A percentile compares a stretch with the other conserved stretches of the same genome.
These are phyloP conservation scores for Solanum bulbocastanum DNA, from an alignment of 257 asterid genomes.

Conservation along the genomic window DNA sequence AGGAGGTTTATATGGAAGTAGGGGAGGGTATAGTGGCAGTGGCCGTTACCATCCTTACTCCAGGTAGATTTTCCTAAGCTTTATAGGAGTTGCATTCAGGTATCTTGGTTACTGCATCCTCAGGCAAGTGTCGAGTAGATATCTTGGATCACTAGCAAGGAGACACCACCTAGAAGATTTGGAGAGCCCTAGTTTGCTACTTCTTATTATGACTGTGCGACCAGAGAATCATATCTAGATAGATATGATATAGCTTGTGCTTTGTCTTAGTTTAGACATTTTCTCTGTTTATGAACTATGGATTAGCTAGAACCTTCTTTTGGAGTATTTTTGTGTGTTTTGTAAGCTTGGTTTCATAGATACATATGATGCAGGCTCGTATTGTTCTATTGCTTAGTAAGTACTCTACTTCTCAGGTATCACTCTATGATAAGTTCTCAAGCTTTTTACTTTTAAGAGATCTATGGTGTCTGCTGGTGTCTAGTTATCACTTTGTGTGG, in stretches of 20 bases:
- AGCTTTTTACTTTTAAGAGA: not conserved
- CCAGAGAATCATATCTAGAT: conserved; percentile 10
- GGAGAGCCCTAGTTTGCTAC: conserved; percentile 35
- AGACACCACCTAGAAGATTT: conserved; percentile 43
- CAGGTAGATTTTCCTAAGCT: conserved; percentile 66
- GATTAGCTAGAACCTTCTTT: not conserved
- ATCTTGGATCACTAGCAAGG: conserved; percentile 49
- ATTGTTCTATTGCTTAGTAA: not conserved
- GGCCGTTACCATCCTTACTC: conserved; percentile 92
- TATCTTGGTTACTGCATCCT: conserved; percentile 47
- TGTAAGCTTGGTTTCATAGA: not conserved
- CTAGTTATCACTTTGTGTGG: not conserved
- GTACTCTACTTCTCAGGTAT: not conserved
- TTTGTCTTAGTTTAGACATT: conserved; percentile 2
- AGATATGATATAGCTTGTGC: not conserved
- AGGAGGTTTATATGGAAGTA: conserved; percentile 84
- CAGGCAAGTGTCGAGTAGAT: conserved; percentile 47
- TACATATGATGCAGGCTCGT: not conserved
- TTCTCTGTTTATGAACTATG: not conserved
- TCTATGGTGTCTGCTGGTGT: not conserved
- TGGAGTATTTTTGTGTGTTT: not conserved
- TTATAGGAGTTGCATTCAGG: conserved; percentile 48
- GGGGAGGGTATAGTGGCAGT: conserved; percentile 89
- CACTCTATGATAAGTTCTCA: not conserved
- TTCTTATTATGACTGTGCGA: conserved; percentile 1